Evolutionary conservation across 2,329 filamentous ascomycete genomes (phyloP), one percentile per base, ranked within the genome.

Genomic region (Biscogniauxia marginata): DNA sequence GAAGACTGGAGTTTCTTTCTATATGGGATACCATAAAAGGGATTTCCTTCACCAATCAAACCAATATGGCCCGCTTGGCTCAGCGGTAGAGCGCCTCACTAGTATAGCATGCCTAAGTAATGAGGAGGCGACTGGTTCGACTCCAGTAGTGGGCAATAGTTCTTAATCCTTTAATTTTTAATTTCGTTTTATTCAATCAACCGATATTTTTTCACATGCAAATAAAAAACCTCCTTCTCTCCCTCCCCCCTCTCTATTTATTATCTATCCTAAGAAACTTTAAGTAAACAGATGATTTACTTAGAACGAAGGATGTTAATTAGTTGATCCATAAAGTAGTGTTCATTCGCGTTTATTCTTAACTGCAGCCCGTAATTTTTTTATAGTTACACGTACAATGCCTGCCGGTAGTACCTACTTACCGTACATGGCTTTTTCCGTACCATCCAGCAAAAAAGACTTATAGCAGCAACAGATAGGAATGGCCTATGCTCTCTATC

Each of bases 41-140:
- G 22, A 21, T 18, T 23, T 25, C 49, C n/a, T 20, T 52, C 18
- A 25, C 11, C 39, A 46, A 30, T n/a, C 30, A 39, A 39, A 16
- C 6, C 4, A 52, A 21, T 13, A 53, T 7, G 48, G 62, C 63
- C 62, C 63, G 58, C 58, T 64, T 65, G 55, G 63, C 63, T 63
- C 58, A 64, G 54, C 59, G 62, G 63, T 65, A 65, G 58, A 61
- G 63, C 63, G 61, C 63, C 59, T 64, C 63, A 65, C 63, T 65
- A 64, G 62, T 65, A 63, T 39, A 16, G 13, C 25, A 11, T n/a
- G 1, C 13, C 30, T 39, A 39, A 16, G 9, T n/a, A 11, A 65
- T 65, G 63, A 64, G 59, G 63, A 64, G 61, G 54, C 55, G 56
- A 65, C 60, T 63, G 63, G 63, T 65, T 63, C 63, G 61, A 65